Conservation (phyloP, 352 stramenopile genomes). For the Phytophthora sansomeana region DNA sequence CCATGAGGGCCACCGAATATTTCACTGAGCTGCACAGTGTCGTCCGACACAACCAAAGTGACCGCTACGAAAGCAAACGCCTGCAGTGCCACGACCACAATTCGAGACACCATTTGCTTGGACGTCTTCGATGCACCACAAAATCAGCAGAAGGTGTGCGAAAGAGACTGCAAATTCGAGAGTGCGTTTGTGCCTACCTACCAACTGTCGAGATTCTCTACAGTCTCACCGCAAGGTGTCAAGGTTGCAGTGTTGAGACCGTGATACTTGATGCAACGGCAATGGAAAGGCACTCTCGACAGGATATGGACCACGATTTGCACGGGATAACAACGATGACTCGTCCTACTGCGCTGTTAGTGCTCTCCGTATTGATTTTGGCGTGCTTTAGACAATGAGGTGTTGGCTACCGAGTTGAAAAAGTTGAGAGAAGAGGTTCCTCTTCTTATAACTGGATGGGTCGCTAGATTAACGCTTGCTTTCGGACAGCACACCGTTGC, state of each 20-base stretch:
- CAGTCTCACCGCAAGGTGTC: not conserved
- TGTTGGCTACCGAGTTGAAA: not conserved
- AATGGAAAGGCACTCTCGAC: not conserved
- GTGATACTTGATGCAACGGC: not conserved
- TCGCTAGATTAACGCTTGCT: not conserved
- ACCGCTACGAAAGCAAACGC: not conserved
- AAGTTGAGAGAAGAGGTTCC: not conserved
- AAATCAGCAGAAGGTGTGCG: too few species aligned
- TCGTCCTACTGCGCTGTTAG: not conserved
- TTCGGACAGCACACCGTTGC: not conserved
- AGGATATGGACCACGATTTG: not conserved
- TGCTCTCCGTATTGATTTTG: not conserved
- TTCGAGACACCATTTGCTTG: not conserved
- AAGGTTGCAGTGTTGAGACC: conserved; percentile 3
- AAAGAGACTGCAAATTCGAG: not conserved
- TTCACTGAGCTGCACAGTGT: conserved; percentile 22
- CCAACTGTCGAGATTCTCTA: not conserved
- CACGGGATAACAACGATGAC: not conserved
- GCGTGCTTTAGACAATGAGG: not conserved
- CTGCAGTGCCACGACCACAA: not conserved
- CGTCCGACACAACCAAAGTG: not conserved
- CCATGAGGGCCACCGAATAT: conserved; percentile 23
- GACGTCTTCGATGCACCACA: too few species aligned
- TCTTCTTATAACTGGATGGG: not conserved
- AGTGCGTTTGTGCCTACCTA: too few species aligned